Evolutionary conservation across 2,329 filamentous ascomycete species (phyloP).

Genomic region (Lachnellula occidentalis): DNA sequence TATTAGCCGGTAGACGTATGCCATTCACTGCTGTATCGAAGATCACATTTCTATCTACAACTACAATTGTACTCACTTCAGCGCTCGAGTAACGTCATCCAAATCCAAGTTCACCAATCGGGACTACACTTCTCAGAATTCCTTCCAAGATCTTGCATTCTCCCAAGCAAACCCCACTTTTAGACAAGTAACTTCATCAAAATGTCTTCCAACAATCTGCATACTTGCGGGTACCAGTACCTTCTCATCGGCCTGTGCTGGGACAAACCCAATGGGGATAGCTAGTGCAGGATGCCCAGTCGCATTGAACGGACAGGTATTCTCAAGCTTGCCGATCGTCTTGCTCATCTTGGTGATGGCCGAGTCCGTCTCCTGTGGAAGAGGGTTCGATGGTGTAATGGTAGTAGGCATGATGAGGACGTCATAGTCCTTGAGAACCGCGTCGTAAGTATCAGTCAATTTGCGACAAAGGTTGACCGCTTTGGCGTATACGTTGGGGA

Average conservation of each 20-base stretch:
- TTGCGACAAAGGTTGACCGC: constrained; percentile 42
- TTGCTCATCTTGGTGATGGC: constrained; percentile 40
- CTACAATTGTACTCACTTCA: too few species aligned
- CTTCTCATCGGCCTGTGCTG: constrained; percentile 30
- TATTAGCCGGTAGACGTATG: too few species aligned
- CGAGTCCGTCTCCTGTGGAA: constrained; percentile 33
- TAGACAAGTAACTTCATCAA: constrained; percentile 44
- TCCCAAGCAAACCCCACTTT: constrained; percentile 44
- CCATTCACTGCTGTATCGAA: too few species aligned
- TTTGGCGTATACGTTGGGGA: constrained; percentile 41
- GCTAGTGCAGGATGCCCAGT: constrained; percentile 52
- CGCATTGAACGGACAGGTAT: constrained; percentile 52
- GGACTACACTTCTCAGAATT: constrained; percentile 5
- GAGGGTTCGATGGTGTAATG: constrained; percentile 40
- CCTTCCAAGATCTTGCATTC: constrained; percentile 14
- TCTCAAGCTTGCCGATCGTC: constrained; percentile 48
- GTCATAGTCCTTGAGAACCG: constrained; percentile 37
- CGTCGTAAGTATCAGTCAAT: constrained; percentile 42
- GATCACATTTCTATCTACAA: too few species aligned
- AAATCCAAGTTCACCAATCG: neutral
- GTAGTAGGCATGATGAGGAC: constrained; percentile 44
- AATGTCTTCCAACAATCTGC: constrained; percentile 49
- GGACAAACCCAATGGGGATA: constrained; percentile 42
- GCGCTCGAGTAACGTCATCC: too few species aligned
- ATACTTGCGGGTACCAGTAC: constrained; percentile 46